Percentiles rank a stretch among this genome's conserved stretches.
phyloP scores from a whole-genome alignment of 495 filamentous ascomycete species.

The Cercophora sp. region DNA sequence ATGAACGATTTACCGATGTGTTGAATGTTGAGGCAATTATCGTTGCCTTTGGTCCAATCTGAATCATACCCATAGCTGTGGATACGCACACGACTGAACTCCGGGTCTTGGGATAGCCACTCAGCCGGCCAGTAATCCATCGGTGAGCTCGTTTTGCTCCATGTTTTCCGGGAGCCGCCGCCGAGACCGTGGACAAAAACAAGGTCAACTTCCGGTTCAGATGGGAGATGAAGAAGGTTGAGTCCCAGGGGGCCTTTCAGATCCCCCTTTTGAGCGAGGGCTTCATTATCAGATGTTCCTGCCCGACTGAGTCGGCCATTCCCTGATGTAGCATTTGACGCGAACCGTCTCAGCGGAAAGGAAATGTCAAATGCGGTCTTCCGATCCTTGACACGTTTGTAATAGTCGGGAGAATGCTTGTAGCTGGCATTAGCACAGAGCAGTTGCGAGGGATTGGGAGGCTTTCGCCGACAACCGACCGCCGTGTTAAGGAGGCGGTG shows the following conservation, averaged over 20 bases:
- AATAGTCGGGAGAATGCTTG: too few relatives aligned
- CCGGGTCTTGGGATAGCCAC: constrained; percentile 29
- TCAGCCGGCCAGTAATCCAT: constrained; percentile 26
- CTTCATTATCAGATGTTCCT: too few relatives aligned
- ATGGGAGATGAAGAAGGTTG: constrained; percentile 11
- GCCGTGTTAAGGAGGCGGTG: too few relatives aligned
- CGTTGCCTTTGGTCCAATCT: constrained; percentile 15
- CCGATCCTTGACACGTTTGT: too few relatives aligned
- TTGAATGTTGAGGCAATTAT: constrained; percentile 20
- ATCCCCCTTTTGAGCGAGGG: too few relatives aligned
- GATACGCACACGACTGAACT: constrained; percentile 23
- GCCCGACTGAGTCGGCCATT: too few relatives aligned
- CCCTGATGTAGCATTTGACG: too few relatives aligned
- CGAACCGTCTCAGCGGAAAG: too few relatives aligned
- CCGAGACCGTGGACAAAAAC: constrained; percentile 24
- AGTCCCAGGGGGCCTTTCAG: constrained; percentile 13
- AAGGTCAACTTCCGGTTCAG: constrained; percentile 14
- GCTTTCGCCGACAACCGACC: too few relatives aligned
- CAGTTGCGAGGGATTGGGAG: too few relatives aligned
- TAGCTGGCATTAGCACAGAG: too few relatives aligned
- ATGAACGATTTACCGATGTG: constrained; percentile 26
- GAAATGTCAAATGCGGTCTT: too few relatives aligned
- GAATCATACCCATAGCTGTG: constrained; percentile 30
- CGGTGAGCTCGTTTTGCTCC: constrained; percentile 12
- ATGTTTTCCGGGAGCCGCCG: constrained; percentile 24